Evolutionary conservation across 148 eudicot genomes (phyloP), one percentile per base, ranked within the genome.

Genomic region (Silene uniflora): DNA sequence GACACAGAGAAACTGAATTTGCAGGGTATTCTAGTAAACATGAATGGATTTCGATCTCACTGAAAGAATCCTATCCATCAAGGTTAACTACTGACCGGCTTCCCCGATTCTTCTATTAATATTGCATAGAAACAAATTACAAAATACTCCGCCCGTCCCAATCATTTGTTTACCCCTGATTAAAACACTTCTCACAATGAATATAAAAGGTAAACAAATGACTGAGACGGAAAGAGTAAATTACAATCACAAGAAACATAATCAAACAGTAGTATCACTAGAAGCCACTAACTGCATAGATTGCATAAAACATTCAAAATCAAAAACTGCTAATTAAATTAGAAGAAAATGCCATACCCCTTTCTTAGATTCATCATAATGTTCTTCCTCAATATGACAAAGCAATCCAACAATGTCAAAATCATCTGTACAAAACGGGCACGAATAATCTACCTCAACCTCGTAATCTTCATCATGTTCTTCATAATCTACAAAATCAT

Each of bases 311-410:
- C 49, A 52, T 65, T 75, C 49, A 65, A 10, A 23, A 23, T 17
- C 35, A 62, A 74, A 44, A 2, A 25, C 22, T 49, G 4, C 44
- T 29, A 29, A 55, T 21, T 27, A 32, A 3, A 62, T 46, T 39
- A n/a, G n/a, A 39, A 12, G 25, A 3, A 23, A 63, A 62, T 27
- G 8, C 0, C 80, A 76, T 85, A 90, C 93, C 89, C 91, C 88
- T 60, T 84, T 73, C 74, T 80, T 85, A 14, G 87, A 84, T 74
- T 90, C 90, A 79, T 78, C 60, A 59, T 74, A 81, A 81, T 90
- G 93, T 59, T 80, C 87, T 63, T 87, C 85, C 62, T 86, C 91
- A 66, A 90, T 87, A 70, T 90, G 93, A 81, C 90, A 86, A 68
- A 87, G 88, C 55, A 90, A 76, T 59, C 90, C 93, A 13, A 90